Evolutionary conservation across 768 basidiomycete species (phyloP), one percentile per base, ranked within the genome.

Genomic region (Pleurotus platypus): DNA sequence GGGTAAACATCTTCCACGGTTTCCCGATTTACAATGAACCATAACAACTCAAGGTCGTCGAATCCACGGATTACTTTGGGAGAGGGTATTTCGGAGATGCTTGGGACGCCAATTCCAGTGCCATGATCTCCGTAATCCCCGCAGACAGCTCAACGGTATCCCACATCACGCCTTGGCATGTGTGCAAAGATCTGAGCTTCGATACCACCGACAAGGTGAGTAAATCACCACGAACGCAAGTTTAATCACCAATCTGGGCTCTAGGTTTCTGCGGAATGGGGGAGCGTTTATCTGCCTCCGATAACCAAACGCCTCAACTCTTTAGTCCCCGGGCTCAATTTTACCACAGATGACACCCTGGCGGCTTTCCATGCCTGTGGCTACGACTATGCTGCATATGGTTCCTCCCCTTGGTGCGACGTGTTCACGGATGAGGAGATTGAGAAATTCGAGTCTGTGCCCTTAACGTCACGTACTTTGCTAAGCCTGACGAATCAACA

Each of bases 301-400:
- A 74, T 76, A 58, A 66, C 71, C 20, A 57, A 62, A 35, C 69
- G 70, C 24, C 66, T 77, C 22, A 70, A 71, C 49, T 62, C 60
- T 27, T 58, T 71, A 35, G 56, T 78, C n/a, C 72, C 71, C 3
- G 69, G 65, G 4, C 60, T 75, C 6, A 62, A 68, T 53, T 57
- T 78, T n/a, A 69, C 70, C 18, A 57, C 63, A 13, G 58, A 66
- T 49, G 66, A 76, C 58, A 66, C 69, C 13, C 69, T 72, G 47
- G 76, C 75, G 26, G 75, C 75, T 46, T 61, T 78, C 22, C 76
- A 71, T 58, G 74, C 72, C 13, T 75, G 73, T 49, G 74, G 74
- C 30, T 78, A 73, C 55, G 75, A 76, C 61, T 66, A 75, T 27
- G 76, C 75, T 8, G 67, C 70, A n/a, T 63, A 64, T 48, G 67